These are phyloP conservation scores for Xylaria curta DNA, from an alignment of 495 filamentous ascomycete genomes.

Conservation along the genomic window DNA sequence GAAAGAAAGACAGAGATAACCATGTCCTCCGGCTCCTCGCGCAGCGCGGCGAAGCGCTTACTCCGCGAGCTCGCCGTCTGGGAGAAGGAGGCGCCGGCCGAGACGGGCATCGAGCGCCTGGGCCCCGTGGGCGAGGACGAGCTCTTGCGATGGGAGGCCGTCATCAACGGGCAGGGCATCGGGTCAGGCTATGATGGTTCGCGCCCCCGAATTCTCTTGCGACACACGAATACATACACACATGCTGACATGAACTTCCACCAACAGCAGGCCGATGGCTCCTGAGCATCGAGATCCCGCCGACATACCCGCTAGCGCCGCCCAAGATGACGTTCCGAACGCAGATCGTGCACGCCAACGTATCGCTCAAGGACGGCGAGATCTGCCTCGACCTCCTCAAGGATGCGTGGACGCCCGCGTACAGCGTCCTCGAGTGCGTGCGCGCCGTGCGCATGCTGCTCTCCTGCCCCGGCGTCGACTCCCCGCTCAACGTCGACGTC, in stretches of 20 bases:
- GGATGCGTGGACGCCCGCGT: slow-evolving; percentile 82
- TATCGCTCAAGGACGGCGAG: slow-evolving; percentile 81
- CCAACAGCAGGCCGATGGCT: slow-evolving; percentile 81
- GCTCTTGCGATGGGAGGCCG: slow-evolving; percentile 77
- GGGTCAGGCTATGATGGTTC: slow-evolving; percentile 75
- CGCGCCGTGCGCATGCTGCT: slow-evolving; percentile 80
- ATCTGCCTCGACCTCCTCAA: slow-evolving; percentile 91
- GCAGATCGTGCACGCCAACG: slow-evolving; percentile 84
- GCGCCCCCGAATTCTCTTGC: too few species aligned
- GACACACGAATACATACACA: too few species aligned
- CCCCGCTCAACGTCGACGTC: slow-evolving; percentile 88
- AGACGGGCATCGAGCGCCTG: slow-evolving; percentile 62
- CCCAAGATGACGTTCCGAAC: slow-evolving; percentile 81
- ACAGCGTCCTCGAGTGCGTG: slow-evolving; percentile 78
- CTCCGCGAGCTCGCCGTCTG: slow-evolving; percentile 51
- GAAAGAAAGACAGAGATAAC: background rate
- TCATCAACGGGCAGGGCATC: slow-evolving; percentile 71
- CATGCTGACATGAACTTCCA: slow-evolving; percentile 2
- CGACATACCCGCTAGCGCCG: slow-evolving; percentile 77
- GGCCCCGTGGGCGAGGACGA: slow-evolving; percentile 73
- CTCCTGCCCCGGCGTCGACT: slow-evolving; percentile 76
- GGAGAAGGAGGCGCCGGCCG: slow-evolving; percentile 45
- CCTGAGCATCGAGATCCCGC: slow-evolving; percentile 76
- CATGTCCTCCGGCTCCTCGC: slow-evolving; percentile 31
- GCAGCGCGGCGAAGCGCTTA: slow-evolving; percentile 50